Base-by-base conservation (phyloP, 208 protist species). In the Naegleria lovaniensis region DNA sequence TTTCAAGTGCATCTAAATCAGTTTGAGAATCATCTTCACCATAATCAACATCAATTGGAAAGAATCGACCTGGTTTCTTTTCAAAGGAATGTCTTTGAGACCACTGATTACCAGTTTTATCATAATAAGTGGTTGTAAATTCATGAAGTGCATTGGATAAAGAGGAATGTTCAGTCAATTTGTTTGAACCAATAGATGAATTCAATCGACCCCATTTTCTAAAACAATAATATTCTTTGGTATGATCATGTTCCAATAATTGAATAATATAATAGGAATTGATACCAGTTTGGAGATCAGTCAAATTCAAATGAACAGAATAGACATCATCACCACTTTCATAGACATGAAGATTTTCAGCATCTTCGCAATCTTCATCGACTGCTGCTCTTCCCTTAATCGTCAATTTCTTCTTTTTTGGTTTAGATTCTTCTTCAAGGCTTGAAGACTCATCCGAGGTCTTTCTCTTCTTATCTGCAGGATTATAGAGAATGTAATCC, bases 181-280 rank as follows among this genome's bases (percentile, higher is more conserved):
- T 58, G 13, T 55, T 0, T 25, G 7, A 25, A 39, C 39, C 39
- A 55, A 88, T 58, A 43, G 9, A 25, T 39, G 16, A 16, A 48
- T n/a, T 36, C n/a, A 97, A 94, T 36, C 95, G 93, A 58, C 95
- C 96, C 95, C 95, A 96, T 6, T 95, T 94, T 9, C 95, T 96
- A 91, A 95, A 97, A 87, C 96, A 76, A 90, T 94, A 94, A 55
- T 93, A 96, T 11, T 83, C 22, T 13, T 59, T 87, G 9, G 84
- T 38, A 84, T 15, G 25, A 86, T 96, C 95, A 5, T 94, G 92
- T 92, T 96, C 91, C 38, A 97, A 92, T 0, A 96, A 92, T 93
- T 97, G 95, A 36, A 97, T 90, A n/a, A 96, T 91, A 92, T 96
- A 97, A 91, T 95, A 97, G 91, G 96, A 96, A 91, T 97, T 97